These are phyloP conservation scores for Mycena venus DNA, from an alignment of 768 basidiomycete genomes.

Conservation along the genomic window DNA sequence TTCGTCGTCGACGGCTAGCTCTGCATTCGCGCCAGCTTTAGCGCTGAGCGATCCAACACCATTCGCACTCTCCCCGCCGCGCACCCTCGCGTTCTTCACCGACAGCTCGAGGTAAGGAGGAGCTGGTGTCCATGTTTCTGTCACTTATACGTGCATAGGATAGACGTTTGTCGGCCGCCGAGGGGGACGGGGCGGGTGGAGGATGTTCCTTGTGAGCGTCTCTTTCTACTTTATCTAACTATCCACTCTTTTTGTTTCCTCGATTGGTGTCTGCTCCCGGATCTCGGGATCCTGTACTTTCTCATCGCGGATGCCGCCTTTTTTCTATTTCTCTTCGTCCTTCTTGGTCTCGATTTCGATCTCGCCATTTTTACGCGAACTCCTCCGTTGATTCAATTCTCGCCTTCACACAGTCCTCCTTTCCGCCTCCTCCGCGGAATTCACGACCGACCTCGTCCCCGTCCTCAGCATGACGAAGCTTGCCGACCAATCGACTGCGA, in stretches of 20 bases:
- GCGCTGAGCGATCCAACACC: conserved; percentile 2
- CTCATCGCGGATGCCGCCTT: too few species aligned
- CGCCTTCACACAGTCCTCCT: conserved; percentile 33
- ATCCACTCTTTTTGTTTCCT: neutral
- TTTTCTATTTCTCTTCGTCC: too few species aligned
- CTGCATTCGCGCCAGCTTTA: neutral
- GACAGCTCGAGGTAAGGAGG: too few species aligned
- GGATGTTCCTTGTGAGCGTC: conserved; percentile 23
- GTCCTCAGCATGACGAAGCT: conserved; percentile 33
- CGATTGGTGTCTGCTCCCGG: neutral
- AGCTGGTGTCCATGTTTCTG: too few species aligned
- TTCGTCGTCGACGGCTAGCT: neutral
- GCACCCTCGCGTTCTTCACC: conserved; percentile 24
- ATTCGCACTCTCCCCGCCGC: conserved; percentile 20
- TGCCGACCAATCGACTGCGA: neutral
- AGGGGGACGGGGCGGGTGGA: neutral
- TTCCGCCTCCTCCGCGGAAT: conserved; percentile 31
- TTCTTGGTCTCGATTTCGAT: too few species aligned
- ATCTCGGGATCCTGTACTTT: too few species aligned
- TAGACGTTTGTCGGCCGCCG: neutral
- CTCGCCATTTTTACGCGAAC: too few species aligned
- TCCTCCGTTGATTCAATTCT: too few species aligned
- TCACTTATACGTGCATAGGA: too few species aligned
- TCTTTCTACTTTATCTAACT: neutral
- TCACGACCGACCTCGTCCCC: conserved; percentile 35